Conservation (phyloP, 805 yeast genomes). For the Jamesozyma jinghongensis region DNA sequence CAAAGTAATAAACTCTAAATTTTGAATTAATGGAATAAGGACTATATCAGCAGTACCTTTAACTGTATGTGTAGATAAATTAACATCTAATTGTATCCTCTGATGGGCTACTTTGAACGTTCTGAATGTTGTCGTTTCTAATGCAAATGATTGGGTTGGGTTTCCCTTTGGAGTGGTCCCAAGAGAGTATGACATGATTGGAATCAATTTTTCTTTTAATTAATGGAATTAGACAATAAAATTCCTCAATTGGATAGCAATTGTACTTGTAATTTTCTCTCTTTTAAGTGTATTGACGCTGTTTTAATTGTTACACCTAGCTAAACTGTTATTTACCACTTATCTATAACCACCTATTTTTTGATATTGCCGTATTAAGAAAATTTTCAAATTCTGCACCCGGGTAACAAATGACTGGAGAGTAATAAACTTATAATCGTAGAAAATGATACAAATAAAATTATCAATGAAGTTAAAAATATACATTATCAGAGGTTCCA, state of each 20-base stretch:
- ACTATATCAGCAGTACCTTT: constrained; percentile 77
- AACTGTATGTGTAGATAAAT: constrained; percentile 49
- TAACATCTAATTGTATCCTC: constrained; percentile 70
- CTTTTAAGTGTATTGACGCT: not conserved
- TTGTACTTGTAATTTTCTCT: not conserved
- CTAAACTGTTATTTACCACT: not conserved
- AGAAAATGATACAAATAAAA: too few relatives aligned
- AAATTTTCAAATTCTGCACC: not conserved
- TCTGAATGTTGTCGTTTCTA: constrained; percentile 9
- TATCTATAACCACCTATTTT: not conserved
- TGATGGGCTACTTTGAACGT: constrained; percentile 74
- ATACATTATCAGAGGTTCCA: too few relatives aligned
- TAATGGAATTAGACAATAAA: not conserved
- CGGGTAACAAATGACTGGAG: not conserved
- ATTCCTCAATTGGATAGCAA: not conserved
- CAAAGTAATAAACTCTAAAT: constrained; percentile 50
- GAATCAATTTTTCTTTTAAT: not conserved
- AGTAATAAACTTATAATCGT: too few relatives aligned
- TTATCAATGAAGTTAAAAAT: too few relatives aligned
- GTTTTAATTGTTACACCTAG: not conserved
- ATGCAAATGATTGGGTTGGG: constrained; percentile 10
- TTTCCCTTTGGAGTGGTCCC: constrained; percentile 21
- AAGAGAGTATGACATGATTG: constrained; percentile 20
- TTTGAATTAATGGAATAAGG: constrained; percentile 56
- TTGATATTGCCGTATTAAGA: not conserved